These are phyloP conservation scores for Naganishia sp. DNA, from an alignment of 1,284 basidiomycete species.

Conservation along the genomic window DNA sequence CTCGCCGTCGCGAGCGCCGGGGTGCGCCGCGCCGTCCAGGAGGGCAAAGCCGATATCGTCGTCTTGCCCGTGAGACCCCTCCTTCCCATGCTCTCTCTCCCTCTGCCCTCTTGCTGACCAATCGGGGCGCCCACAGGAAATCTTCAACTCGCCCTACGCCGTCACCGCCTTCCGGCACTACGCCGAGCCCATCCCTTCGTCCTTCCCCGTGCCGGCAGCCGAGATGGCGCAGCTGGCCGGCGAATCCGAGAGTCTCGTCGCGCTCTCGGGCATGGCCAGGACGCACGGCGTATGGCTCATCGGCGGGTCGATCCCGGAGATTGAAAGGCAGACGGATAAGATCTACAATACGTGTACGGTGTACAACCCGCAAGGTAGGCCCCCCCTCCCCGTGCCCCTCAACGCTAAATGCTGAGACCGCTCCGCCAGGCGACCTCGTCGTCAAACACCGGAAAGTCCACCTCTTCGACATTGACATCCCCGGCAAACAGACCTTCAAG, in stretches of 20 bases:
- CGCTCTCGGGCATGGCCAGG: slow-evolving; percentile 79
- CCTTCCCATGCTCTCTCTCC: background rate
- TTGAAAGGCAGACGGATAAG: slow-evolving; percentile 63
- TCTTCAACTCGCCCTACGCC: slow-evolving; percentile 97
- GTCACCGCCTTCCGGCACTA: slow-evolving; percentile 79
- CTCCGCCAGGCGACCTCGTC: slow-evolving; percentile 71
- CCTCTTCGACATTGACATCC: slow-evolving; percentile 97
- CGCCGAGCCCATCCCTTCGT: slow-evolving; percentile 71
- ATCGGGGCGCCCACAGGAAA: slow-evolving; percentile 65
- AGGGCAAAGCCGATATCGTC: slow-evolving; percentile 72
- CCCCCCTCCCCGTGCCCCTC: slow-evolving; percentile 26
- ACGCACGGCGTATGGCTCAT: slow-evolving; percentile 83
- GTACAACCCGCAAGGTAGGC: slow-evolving; percentile 76
- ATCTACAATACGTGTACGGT: slow-evolving; percentile 93
- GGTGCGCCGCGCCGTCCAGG: slow-evolving; percentile 67
- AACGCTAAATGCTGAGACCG: slow-evolving; percentile 1
- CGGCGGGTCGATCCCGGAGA: slow-evolving; percentile 91
- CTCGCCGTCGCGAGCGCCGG: slow-evolving; percentile 76
- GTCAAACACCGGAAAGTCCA: slow-evolving; percentile 92
- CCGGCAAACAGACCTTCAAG: slow-evolving; percentile 96
- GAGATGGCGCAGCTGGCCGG: slow-evolving; percentile 53
- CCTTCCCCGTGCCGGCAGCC: slow-evolving; percentile 61
- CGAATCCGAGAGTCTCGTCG: slow-evolving; percentile 70
- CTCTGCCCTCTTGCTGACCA: background rate
- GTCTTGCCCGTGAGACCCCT: slow-evolving; percentile 73